Conservation (phyloP, 805 yeast species). For the Kurtzmaniella cleridarum region DNA sequence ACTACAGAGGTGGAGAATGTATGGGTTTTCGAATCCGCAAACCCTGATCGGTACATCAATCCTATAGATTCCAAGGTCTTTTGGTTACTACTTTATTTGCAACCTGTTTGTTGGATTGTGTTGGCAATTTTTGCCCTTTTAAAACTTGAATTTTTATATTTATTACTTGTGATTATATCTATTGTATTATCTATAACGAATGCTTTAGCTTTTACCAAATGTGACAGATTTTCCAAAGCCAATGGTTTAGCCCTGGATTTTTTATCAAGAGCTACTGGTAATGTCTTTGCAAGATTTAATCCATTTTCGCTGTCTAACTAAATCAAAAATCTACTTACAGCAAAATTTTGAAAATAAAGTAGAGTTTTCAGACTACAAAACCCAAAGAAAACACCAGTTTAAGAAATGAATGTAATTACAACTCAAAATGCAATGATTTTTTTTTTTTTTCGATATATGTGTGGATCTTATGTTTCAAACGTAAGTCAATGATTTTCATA, state of each 20-base stretch:
- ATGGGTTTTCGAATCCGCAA: slow-evolving; percentile 88
- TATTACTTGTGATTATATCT: slow-evolving; percentile 62
- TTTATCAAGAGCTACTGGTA: slow-evolving; percentile 48
- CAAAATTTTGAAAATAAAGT: too few species aligned
- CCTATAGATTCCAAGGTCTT: slow-evolving; percentile 89
- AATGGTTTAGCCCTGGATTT: slow-evolving; percentile 57
- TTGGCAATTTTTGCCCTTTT: slow-evolving; percentile 74
- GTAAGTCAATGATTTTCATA: too few species aligned
- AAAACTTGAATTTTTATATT: slow-evolving; percentile 66
- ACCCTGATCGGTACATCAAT: slow-evolving; percentile 65
- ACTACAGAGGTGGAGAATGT: slow-evolving; percentile 49
- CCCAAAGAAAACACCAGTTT: too few species aligned
- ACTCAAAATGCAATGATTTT: too few species aligned
- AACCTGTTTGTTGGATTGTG: slow-evolving; percentile 72
- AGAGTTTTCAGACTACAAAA: too few species aligned
- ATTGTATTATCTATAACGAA: slow-evolving; percentile 71
- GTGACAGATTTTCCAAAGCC: slow-evolving; percentile 89
- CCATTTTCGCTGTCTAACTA: slow-evolving; percentile 20
- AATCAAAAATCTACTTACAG: too few species aligned
- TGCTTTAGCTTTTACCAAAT: slow-evolving; percentile 83
- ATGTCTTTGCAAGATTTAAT: slow-evolving; percentile 43
- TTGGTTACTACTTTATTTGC: slow-evolving; percentile 72
- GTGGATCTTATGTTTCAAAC: too few species aligned
- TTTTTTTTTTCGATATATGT: too few species aligned
- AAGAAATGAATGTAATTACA: too few species aligned